Conservation (phyloP, 2,329 filamentous ascomycete species). For the Chaetoscypha palmicola region DNA sequence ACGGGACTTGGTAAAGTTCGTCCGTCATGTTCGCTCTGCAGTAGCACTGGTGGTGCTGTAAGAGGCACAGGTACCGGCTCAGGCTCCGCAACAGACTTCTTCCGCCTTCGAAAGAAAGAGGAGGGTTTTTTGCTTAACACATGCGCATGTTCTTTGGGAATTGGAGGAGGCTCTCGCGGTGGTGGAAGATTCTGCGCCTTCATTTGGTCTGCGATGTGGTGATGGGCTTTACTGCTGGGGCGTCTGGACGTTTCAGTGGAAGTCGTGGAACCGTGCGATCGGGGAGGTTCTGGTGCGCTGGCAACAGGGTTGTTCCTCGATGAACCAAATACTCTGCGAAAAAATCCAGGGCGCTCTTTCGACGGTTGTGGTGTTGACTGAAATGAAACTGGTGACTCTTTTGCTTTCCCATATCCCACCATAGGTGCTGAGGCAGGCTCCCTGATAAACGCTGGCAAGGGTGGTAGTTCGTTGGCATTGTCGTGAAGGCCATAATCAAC, state of each 20-base stretch:
- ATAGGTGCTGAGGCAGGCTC: slow-evolving; percentile 47
- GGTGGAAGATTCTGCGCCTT: slow-evolving; percentile 34
- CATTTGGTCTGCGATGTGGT: slow-evolving; percentile 40
- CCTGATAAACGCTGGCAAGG: slow-evolving; percentile 34
- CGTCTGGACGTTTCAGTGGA: slow-evolving; percentile 35
- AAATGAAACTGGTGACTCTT: slow-evolving; percentile 30
- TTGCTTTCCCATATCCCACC: slow-evolving; percentile 43
- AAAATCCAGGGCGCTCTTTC: slow-evolving; percentile 79
- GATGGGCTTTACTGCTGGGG: slow-evolving; percentile 35
- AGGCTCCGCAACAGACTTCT: slow-evolving; percentile 74
- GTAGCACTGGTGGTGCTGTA: slow-evolving; percentile 34
- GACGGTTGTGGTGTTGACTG: slow-evolving; percentile 38
- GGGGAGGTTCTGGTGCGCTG: slow-evolving; percentile 27
- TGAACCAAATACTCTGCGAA: slow-evolving; percentile 77
- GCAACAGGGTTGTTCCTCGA: slow-evolving; percentile 45
- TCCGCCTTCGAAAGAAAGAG: slow-evolving; percentile 87
- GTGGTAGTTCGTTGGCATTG: slow-evolving; percentile 23
- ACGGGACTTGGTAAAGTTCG: slow-evolving; percentile 48
- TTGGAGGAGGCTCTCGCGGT: slow-evolving; percentile 24
- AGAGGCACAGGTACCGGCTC: slow-evolving; percentile 50
- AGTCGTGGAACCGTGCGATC: slow-evolving; percentile 31
- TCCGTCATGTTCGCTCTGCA: slow-evolving; percentile 18
- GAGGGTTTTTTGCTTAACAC: slow-evolving; percentile 81
- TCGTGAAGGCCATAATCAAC: slow-evolving; percentile 30
- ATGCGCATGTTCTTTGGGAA: slow-evolving; percentile 26